A percentile compares a stretch with the other conserved stretches of the same genome.
phyloP scores from a whole-genome alignment of 2,329 filamentous ascomycete species.

The Colletotrichum lentis region DNA sequence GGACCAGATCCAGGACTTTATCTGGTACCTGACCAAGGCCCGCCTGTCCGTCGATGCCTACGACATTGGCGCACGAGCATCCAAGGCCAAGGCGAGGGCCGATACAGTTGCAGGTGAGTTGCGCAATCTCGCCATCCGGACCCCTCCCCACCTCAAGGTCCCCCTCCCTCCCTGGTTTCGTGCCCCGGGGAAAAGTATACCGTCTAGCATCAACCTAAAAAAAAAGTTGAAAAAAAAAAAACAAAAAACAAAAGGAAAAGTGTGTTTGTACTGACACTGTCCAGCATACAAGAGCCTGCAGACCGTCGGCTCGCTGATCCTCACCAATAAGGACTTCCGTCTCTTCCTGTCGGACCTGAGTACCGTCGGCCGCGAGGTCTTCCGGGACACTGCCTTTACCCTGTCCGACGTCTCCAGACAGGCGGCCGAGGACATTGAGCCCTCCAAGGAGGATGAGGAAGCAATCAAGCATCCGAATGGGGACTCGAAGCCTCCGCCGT shows the following conservation, averaged over 20 bases:
- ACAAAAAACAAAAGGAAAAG: too few relatives aligned
- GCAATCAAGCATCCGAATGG: slow-evolving; percentile 54
- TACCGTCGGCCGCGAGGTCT: slow-evolving; percentile 81
- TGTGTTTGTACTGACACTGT: slow-evolving; percentile 38
- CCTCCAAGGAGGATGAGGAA: slow-evolving; percentile 67
- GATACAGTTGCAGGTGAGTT: slow-evolving; percentile 73
- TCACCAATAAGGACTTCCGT: slow-evolving; percentile 91
- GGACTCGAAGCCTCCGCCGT: slow-evolving; percentile 51
- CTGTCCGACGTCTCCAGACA: slow-evolving; percentile 78
- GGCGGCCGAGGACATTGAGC: slow-evolving; percentile 76
- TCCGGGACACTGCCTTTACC: slow-evolving; percentile 84
- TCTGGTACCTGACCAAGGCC: slow-evolving; percentile 85
- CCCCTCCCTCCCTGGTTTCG: too few relatives aligned
- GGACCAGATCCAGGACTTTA: slow-evolving; percentile 90
- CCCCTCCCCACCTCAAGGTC: not conserved
- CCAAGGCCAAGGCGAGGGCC: slow-evolving; percentile 70
- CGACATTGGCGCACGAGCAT: slow-evolving; percentile 68
- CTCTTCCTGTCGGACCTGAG: slow-evolving; percentile 83
- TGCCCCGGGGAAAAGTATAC: not conserved
- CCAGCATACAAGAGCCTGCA: slow-evolving; percentile 81
- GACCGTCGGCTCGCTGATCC: slow-evolving; percentile 82
- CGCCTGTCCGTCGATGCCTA: slow-evolving; percentile 72
- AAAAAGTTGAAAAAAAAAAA: too few relatives aligned
- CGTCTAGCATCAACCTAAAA: not conserved
- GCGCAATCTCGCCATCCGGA: not conserved